Evolutionary conservation across 2,329 filamentous ascomycete genomes (phyloP).

Genomic region (Setomelanomma holmii): DNA sequence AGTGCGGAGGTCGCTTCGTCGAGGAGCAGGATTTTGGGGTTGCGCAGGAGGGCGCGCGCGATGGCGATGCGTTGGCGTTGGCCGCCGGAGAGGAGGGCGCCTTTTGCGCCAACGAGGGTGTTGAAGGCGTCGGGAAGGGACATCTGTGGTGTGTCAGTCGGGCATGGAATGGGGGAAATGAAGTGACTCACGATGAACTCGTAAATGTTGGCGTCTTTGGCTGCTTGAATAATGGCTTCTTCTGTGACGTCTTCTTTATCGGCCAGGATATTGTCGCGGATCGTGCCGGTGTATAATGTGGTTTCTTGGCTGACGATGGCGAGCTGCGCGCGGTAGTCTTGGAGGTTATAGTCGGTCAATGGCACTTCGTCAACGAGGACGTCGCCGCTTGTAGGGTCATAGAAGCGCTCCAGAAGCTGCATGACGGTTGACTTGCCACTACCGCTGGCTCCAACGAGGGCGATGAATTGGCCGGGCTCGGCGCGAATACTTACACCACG

Average conservation of each 20-base stretch:
- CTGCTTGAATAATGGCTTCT: slow-evolving; percentile 76
- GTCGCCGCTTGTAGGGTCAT: slow-evolving; percentile 82
- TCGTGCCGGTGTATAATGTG: slow-evolving; percentile 90
- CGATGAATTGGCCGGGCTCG: slow-evolving; percentile 81
- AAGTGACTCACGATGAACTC: slow-evolving; percentile 42
- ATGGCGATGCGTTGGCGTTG: slow-evolving; percentile 97
- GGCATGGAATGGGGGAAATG: neutral
- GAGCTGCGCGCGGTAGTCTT: slow-evolving; percentile 83
- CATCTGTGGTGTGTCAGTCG: slow-evolving; percentile 17
- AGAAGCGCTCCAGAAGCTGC: slow-evolving; percentile 90
- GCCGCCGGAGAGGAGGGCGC: slow-evolving; percentile 69
- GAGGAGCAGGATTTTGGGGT: slow-evolving; percentile 78
- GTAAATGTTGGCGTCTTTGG: slow-evolving; percentile 66
- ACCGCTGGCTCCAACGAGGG: slow-evolving; percentile 90
- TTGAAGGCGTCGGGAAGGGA: slow-evolving; percentile 72
- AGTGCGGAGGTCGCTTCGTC: slow-evolving; percentile 50
- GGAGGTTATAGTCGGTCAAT: slow-evolving; percentile 77
- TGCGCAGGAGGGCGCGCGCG: slow-evolving; percentile 86
- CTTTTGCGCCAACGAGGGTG: slow-evolving; percentile 87
- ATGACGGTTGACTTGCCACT: slow-evolving; percentile 96
- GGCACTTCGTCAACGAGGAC: slow-evolving; percentile 85
- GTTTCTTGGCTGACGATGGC: slow-evolving; percentile 96
- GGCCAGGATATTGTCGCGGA: slow-evolving; percentile 81
- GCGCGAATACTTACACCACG: slow-evolving; percentile 79
- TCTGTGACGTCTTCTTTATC: slow-evolving; percentile 72